Evolutionary conservation across 805 yeast species (phyloP), one percentile per base, ranked within the genome.

Genomic region (Saturnispora bothae): DNA sequence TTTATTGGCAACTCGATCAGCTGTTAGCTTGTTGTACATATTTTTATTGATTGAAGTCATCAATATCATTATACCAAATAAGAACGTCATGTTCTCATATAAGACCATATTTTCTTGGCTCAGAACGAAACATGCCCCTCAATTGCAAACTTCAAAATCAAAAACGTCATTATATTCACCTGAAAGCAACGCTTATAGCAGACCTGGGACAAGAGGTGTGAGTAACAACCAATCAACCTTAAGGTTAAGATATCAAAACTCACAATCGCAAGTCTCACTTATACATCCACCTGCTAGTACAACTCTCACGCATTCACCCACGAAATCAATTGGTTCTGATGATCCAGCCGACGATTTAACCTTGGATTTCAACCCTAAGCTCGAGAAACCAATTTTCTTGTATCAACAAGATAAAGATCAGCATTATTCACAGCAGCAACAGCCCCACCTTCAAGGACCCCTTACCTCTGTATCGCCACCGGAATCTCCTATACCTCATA

Each of bases 1-100:
- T 3, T 78, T 60, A 28, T 52, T 56, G 30, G 43, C 59, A 27
- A 60, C 64, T 1, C 49, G 61, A 37, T 47, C 51, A 20, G 42
- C 54, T n/a, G 57, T 59, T 7, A 54, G 56, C 21, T 39, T 56
- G 4, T 51, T 59, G 13, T 57, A 59, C 39, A 35, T 54, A 12
- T 49, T 56, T 7, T 48, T 59, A 20, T 44, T 57, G 7, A 45
- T 59, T 6, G 63, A 59, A 33, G 61, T 57, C 4, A 36, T 59
- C 10, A 55, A 57, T 35, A 54, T 56, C n/a, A 52, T 56, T 8
- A 40, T 57, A 9, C 42, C 56, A 21, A 42, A 50, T 26, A 42
- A 32, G 16, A 38, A 34, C 15, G 25, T 28, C 2, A 42, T 31
- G 35, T 19, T 37, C 6, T 37, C 40, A 14, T 31, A 25, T 21